A percentile compares a stretch with the other conserved stretches of the same genome.
Evolutionary conservation across 768 basidiomycete species (phyloP).

Genomic region (Phylloporus arenicola): DNA sequence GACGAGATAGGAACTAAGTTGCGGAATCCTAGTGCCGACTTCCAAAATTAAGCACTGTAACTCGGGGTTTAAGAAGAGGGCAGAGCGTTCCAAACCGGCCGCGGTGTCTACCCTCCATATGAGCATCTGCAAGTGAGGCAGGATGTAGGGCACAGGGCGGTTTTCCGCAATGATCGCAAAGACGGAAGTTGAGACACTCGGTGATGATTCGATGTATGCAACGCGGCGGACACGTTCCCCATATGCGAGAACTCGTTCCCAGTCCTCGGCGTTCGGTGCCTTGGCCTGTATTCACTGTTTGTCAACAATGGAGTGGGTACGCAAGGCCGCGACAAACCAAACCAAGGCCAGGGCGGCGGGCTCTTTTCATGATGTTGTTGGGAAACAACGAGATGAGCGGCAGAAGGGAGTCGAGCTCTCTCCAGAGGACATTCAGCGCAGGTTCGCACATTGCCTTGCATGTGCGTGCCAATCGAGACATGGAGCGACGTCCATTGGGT

Average conservation of each 20-base stretch:
- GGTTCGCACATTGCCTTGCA: slow-evolving; percentile 71
- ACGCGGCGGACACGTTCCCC: slow-evolving; percentile 63
- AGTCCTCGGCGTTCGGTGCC: slow-evolving; percentile 61
- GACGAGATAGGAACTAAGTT: slow-evolving; percentile 57
- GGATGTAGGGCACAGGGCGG: slow-evolving; percentile 56
- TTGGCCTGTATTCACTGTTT: slow-evolving; percentile 39
- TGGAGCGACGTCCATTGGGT: slow-evolving; percentile 59
- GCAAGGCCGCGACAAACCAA: slow-evolving; percentile 46
- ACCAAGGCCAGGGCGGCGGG: slow-evolving; percentile 68
- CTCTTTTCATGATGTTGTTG: slow-evolving; percentile 57
- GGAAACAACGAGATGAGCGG: slow-evolving; percentile 74
- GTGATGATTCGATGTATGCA: slow-evolving; percentile 63
- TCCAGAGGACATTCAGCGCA: slow-evolving; percentile 68
- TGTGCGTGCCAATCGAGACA: slow-evolving; percentile 69
- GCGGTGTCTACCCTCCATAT: slow-evolving; percentile 69
- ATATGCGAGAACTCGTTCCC: slow-evolving; percentile 61
- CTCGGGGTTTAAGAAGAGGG: slow-evolving; percentile 61
- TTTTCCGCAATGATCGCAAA: slow-evolving; percentile 63
- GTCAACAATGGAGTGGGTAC: slow-evolving; percentile 5
- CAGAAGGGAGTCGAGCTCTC: slow-evolving; percentile 68
- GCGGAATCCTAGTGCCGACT: slow-evolving; percentile 50
- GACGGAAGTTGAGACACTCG: slow-evolving; percentile 57
- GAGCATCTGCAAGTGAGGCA: slow-evolving; percentile 65
- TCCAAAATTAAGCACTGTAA: slow-evolving; percentile 60
- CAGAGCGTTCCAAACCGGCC: slow-evolving; percentile 58